Percentiles rank a stretch among this genome's conserved stretches.
Evolutionary conservation across 495 filamentous ascomycete species (phyloP).

Genomic region (Massariosphaeria phaeospora): DNA sequence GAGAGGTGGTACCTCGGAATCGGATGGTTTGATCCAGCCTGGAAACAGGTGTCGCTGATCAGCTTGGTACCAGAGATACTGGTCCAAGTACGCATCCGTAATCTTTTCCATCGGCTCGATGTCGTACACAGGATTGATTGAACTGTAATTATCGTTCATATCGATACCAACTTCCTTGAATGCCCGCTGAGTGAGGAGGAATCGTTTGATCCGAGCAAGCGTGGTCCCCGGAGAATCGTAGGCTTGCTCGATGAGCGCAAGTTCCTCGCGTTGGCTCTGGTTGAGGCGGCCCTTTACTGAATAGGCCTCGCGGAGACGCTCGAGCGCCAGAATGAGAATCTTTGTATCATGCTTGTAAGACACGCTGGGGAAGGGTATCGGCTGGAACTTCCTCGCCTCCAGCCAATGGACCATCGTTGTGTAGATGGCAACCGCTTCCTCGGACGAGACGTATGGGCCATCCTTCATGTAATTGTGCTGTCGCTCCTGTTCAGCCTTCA

Average conservation of each 20-base stretch:
- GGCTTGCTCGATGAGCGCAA: slow-evolving; percentile 96
- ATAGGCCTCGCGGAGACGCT: slow-evolving; percentile 92
- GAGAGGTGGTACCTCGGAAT: slow-evolving; percentile 96
- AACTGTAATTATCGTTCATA: slow-evolving; percentile 99
- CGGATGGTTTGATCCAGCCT: slow-evolving; percentile 98
- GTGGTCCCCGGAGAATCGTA: slow-evolving; percentile 98
- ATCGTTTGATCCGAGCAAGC: slow-evolving; percentile 93
- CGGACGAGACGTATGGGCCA: slow-evolving; percentile 95
- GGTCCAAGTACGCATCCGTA: slow-evolving; percentile 97
- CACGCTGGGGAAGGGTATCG: slow-evolving; percentile 97
- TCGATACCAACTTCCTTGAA: slow-evolving; percentile 99
- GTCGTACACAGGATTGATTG: slow-evolving; percentile 98
- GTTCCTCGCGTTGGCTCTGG: slow-evolving; percentile 94
- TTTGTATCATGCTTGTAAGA: slow-evolving; percentile 99
- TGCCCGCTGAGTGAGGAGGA: slow-evolving; percentile 90
- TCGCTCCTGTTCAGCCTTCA: slow-evolving; percentile 96
- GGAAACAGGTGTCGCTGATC: slow-evolving; percentile 98
- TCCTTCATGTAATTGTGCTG: slow-evolving; percentile 99
- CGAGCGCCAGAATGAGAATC: slow-evolving; percentile 93
- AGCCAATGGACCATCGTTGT: slow-evolving; percentile 99
- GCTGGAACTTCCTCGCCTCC: slow-evolving; percentile 95
- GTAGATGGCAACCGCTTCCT: slow-evolving; percentile 98
- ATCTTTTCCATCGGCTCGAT: slow-evolving; percentile 99
- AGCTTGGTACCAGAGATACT: slow-evolving; percentile 99
- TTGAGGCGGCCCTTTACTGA: slow-evolving; percentile 96